Evolutionary conservation across 2,329 filamentous ascomycete genomes (phyloP).

Genomic region (Gnomoniopsis sp.): DNA sequence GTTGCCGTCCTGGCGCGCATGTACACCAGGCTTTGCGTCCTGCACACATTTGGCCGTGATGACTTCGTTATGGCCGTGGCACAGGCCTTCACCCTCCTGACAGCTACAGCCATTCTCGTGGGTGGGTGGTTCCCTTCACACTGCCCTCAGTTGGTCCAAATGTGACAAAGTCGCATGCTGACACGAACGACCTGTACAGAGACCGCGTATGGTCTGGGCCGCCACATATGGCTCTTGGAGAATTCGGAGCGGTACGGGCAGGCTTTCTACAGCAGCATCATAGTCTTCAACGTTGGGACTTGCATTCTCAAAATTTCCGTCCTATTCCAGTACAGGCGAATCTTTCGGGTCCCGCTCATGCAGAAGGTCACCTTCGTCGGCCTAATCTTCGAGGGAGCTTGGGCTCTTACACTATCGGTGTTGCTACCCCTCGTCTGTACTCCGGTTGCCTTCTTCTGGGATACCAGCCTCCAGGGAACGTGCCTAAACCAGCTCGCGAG

Average conservation of each 20-base stretch:
- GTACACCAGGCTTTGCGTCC: slow-evolving; percentile 21
- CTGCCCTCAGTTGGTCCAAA: no score
- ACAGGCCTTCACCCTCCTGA: slow-evolving; percentile 20
- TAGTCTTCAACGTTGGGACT: slow-evolving; percentile 30
- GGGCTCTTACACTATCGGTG: slow-evolving; percentile 22
- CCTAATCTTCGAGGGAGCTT: slow-evolving; percentile 22
- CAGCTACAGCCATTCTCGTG: slow-evolving; percentile 23
- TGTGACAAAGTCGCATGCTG: neutral
- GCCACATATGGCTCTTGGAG: slow-evolving; percentile 10
- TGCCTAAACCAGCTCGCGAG: slow-evolving; percentile 22
- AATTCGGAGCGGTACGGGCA: slow-evolving; percentile 9
- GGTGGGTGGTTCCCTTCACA: slow-evolving; percentile 18
- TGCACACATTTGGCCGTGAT: slow-evolving; percentile 23
- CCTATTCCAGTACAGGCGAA: slow-evolving; percentile 33
- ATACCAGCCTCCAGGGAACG: slow-evolving; percentile 16
- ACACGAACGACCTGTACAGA: neutral
- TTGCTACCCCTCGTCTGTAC: slow-evolving; percentile 22
- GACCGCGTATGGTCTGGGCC: slow-evolving; percentile 16
- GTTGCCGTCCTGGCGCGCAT: slow-evolving; percentile 21
- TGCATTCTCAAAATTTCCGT: slow-evolving; percentile 32
- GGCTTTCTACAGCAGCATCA: slow-evolving; percentile 28
- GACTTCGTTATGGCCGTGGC: slow-evolving; percentile 23
- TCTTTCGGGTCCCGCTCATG: slow-evolving; percentile 26
- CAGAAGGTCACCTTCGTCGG: slow-evolving; percentile 19
- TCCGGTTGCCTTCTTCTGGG: slow-evolving; percentile 25